A percentile compares a stretch with the other conserved stretches of the same genome.
These are phyloP conservation scores for Lactarius sp. DNA, from an alignment of 768 basidiomycete species.

Conservation along the genomic window DNA sequence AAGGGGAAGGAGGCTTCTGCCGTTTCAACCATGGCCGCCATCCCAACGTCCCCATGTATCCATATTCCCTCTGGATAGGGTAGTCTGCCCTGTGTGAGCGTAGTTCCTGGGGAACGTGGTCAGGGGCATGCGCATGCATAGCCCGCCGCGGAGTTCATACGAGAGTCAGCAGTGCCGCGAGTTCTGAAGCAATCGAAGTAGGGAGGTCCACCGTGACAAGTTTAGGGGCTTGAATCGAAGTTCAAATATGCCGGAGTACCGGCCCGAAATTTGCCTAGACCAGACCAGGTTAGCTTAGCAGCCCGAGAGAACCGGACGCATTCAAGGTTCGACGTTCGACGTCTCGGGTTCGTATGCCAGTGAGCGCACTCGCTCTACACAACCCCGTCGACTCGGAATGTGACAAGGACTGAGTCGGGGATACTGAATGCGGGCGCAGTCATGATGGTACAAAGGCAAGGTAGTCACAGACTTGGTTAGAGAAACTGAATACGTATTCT, in stretches of 20 bases:
- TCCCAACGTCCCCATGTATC: conserved; percentile 58
- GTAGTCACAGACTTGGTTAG: no score
- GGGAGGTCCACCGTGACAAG: no score
- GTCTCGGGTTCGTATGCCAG: conserved; percentile 2
- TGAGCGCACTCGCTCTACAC: conserved; percentile 3
- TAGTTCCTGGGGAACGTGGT: conserved; percentile 76
- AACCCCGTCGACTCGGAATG: not conserved
- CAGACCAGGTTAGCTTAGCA: no score
- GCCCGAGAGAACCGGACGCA: no score
- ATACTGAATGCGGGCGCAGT: not conserved
- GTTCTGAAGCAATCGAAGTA: no score
- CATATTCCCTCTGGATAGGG: conserved; percentile 75
- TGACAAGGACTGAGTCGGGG: not conserved
- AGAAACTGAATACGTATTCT: no score
- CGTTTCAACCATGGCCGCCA: conserved; percentile 62
- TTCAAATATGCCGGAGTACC: not conserved
- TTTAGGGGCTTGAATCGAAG: conserved; percentile 29
- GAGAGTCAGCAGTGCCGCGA: conserved; percentile 80
- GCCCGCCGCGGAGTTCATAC: conserved; percentile 51
- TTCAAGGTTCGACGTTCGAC: not conserved
- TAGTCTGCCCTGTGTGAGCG: conserved; percentile 81
- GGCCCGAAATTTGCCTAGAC: not conserved
- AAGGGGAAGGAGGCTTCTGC: conserved; percentile 40
- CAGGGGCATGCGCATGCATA: conserved; percentile 61
- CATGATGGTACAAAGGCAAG: conserved; percentile 1